Base-by-base conservation (phyloP, 768 basidiomycete genomes). In the Epithele typhae region DNA sequence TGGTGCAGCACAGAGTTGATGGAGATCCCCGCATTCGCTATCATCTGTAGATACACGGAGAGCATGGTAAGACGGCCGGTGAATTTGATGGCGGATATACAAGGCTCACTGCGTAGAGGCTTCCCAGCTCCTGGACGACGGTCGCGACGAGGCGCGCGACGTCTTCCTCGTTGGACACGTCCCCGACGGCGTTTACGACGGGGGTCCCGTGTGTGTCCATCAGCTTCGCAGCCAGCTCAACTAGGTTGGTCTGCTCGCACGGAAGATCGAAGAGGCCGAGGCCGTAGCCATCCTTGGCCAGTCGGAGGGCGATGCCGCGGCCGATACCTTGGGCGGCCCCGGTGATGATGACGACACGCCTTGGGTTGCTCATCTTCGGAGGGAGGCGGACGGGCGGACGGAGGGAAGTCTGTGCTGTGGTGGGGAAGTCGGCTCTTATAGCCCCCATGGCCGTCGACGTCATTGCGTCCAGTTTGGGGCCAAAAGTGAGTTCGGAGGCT, bases 51-150 rank as follows among this genome's bases (percentile, higher is more conserved):
- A 12, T 5, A 7, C 25, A 17, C 18, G 14, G 40, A 6, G 30
- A 12, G 21, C 6, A 7, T 19, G 10, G 19, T 15, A 15, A 3
- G 40, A 25, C 22, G 27, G n/a, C n/a, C n/a, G n/a, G n/a, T n/a
- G n/a, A n/a, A n/a, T n/a, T n/a, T n/a, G n/a, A n/a, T n/a, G n/a
- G n/a, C n/a, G n/a, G n/a, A n/a, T n/a, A n/a, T n/a, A n/a, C n/a
- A n/a, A n/a, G n/a, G n/a, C 75, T 46, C 43, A 76, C 77, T 14
- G 76, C 73, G 50, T 78, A 71, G 15, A 80, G 48, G 1, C 74
- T 75, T 1, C 76, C 77, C 5, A 77, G 59, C 3, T 54, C 48
- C 2, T 61, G 25, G 1, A 60, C 54, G 12, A 57, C 53, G 0
- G 40, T 43, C 2, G 60, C 60, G 1, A 80, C 57, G 62, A 79